These are phyloP conservation scores for Cystofilobasidium bisporidii DNA, from an alignment of 768 basidiomycete genomes.

Conservation along the genomic window DNA sequence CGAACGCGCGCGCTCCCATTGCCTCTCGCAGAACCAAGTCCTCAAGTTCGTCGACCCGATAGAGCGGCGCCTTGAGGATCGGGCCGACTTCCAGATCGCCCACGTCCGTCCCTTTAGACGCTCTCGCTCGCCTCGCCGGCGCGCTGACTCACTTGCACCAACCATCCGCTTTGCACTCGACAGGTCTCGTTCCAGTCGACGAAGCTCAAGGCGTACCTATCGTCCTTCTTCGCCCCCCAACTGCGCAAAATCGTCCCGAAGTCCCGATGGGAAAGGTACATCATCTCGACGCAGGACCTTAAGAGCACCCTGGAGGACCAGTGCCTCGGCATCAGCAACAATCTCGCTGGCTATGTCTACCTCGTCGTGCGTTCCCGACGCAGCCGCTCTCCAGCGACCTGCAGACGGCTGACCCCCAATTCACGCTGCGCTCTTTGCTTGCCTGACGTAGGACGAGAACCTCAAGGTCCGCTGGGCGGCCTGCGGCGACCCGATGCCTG, in stretches of 20 bases:
- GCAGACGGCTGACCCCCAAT: background rate
- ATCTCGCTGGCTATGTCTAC: slow-evolving; percentile 18
- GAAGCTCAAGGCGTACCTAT: slow-evolving; percentile 11
- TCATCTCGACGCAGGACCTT: slow-evolving; percentile 11
- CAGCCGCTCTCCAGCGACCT: too few relatives aligned
- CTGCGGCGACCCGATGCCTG: slow-evolving; percentile 4
- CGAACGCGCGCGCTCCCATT: background rate
- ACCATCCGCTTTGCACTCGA: background rate
- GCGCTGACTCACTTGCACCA: background rate
- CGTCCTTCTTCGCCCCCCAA: slow-evolving; percentile 11
- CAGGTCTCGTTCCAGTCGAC: slow-evolving; percentile 15
- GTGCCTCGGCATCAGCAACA: slow-evolving; percentile 10
- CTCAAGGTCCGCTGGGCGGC: slow-evolving; percentile 24
- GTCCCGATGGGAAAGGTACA: slow-evolving; percentile 12
- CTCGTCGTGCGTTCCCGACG: slow-evolving; percentile 19
- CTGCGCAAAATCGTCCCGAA: slow-evolving; percentile 6
- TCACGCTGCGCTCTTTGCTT: background rate
- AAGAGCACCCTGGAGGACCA: slow-evolving; percentile 12
- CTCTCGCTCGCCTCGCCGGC: background rate
- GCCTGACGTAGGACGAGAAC: slow-evolving; percentile 25
- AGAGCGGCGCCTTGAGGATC: background rate
- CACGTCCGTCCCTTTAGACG: background rate
- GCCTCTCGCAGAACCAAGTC: background rate
- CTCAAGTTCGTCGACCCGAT: background rate
- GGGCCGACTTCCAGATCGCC: slow-evolving; percentile 12